phyloP scores from a whole-genome alignment of 2,329 filamentous ascomycete species.

The Orbilia ellipsospora region DNA sequence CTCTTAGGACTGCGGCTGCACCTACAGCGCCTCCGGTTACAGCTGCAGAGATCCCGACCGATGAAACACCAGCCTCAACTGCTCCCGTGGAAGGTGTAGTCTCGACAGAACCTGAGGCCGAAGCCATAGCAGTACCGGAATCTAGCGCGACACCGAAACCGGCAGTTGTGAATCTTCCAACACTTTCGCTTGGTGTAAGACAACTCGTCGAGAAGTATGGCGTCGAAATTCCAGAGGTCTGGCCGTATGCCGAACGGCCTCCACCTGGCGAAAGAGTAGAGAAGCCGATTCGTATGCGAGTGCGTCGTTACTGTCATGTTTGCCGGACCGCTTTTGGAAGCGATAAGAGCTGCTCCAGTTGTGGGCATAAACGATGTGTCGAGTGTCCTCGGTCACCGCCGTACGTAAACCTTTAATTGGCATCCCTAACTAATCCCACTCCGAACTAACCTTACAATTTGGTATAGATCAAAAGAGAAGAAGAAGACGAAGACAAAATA shows the following conservation, averaged over 20 bases:
- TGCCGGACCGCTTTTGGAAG: conserved; percentile 80
- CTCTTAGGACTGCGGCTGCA: not conserved
- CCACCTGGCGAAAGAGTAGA: conserved; percentile 70
- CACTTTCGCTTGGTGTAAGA: conserved; percentile 59
- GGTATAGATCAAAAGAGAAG: conserved; percentile 63
- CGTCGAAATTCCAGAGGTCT: conserved; percentile 61
- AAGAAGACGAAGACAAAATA: conserved; percentile 69
- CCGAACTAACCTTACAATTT: conserved; percentile 7
- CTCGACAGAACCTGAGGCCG: conserved; percentile 36
- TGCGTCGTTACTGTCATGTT: conserved; percentile 82
- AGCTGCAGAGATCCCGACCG: not conserved
- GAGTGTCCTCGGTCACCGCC: conserved; percentile 79
- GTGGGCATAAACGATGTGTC: conserved; percentile 82
- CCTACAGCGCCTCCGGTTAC: conserved; percentile 4
- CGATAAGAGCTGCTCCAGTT: conserved; percentile 78
- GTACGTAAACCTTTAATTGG: conserved; percentile 35
- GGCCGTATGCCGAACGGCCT: conserved; percentile 59
- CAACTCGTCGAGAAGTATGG: conserved; percentile 62
- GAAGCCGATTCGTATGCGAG: conserved; percentile 80
- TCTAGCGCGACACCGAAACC: conserved; percentile 36
- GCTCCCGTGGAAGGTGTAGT: conserved; percentile 10
- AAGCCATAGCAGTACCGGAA: conserved; percentile 47
- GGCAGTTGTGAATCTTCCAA: conserved; percentile 57
- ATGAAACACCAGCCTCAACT: conserved; percentile 8
- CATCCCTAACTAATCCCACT: not conserved